A percentile compares a stretch with the other conserved stretches of the same genome.
Evolutionary conservation across 768 basidiomycete species (phyloP).

Genomic region (Mycena latifolia): DNA sequence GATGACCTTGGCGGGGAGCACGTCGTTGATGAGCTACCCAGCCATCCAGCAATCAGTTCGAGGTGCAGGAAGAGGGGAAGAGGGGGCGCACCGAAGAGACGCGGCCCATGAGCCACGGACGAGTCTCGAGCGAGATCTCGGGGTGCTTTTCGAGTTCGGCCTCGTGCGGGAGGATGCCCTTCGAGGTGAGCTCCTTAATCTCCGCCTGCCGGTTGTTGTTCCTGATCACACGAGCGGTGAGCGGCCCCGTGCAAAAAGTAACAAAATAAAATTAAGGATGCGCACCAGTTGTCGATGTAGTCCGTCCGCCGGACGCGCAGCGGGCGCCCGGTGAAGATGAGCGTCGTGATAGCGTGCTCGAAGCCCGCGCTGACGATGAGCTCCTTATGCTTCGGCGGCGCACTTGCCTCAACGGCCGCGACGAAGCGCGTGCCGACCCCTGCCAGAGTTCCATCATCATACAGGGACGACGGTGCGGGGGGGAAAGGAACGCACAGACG

Average conservation of each 20-base stretch:
- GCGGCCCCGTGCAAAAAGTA: too few species aligned
- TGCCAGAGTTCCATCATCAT: background rate
- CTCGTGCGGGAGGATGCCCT: conserved; percentile 84
- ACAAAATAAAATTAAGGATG: background rate
- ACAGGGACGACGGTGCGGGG: background rate
- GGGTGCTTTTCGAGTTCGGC: conserved; percentile 84
- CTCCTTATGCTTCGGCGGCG: conserved; percentile 89
- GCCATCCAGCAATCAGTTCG: background rate
- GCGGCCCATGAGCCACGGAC: conserved; percentile 88
- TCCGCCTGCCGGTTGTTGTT: conserved; percentile 82
- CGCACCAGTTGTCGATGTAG: conserved; percentile 84
- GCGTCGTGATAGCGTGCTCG: conserved; percentile 86
- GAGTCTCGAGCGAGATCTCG: conserved; percentile 76
- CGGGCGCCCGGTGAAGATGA: conserved; percentile 93
- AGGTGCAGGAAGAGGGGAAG: background rate
- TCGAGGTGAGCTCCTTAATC: conserved; percentile 84
- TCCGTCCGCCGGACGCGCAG: conserved; percentile 87
- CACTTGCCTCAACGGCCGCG: conserved; percentile 82
- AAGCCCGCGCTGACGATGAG: conserved; percentile 76
- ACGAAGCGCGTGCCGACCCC: conserved; percentile 91
- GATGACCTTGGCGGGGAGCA: conserved; percentile 83
- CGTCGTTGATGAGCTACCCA: conserved; percentile 76
- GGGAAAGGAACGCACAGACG: conserved; percentile 57
- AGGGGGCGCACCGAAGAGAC: conserved; percentile 63
- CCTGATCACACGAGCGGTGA: conserved; percentile 39